phyloP scores from a whole-genome alignment of 2,329 filamentous ascomycete species.

The Sporothrix luriei region DNA sequence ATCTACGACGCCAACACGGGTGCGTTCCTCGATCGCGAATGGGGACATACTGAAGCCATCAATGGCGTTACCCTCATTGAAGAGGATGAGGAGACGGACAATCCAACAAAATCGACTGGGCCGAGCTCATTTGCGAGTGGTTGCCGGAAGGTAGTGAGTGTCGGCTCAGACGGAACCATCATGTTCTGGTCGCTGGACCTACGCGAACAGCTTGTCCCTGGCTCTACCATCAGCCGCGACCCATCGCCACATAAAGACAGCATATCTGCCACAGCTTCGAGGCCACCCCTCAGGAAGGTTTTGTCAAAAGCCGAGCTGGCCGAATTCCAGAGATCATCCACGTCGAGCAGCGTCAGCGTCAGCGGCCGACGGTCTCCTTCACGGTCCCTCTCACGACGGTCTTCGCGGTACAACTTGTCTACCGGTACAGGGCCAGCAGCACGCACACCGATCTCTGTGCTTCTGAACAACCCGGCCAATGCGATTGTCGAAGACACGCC shows the following conservation, averaged over 20 bases:
- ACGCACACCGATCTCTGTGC: slow-evolving; percentile 47
- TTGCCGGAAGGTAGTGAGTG: slow-evolving; percentile 66
- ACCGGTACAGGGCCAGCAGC: slow-evolving; percentile 37
- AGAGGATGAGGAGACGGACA: slow-evolving; percentile 49
- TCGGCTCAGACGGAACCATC: slow-evolving; percentile 77
- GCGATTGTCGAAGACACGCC: slow-evolving; percentile 52
- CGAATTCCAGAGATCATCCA: slow-evolving; percentile 66
- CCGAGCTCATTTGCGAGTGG: slow-evolving; percentile 37
- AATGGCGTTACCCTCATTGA: slow-evolving; percentile 78
- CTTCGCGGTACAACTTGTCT: slow-evolving; percentile 55
- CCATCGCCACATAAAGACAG: slow-evolving; percentile 55
- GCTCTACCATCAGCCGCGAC: slow-evolving; percentile 33
- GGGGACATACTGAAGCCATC: slow-evolving; percentile 92
- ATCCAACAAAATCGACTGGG: not conserved
- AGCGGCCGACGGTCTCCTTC: slow-evolving; percentile 58
- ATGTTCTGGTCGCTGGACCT: slow-evolving; percentile 73
- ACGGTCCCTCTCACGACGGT: slow-evolving; percentile 56
- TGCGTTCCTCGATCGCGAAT: slow-evolving; percentile 79
- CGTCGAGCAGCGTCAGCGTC: slow-evolving; percentile 33
- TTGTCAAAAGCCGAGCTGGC: slow-evolving; percentile 85
- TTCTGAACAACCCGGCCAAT: slow-evolving; percentile 49
- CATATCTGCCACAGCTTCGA: slow-evolving; percentile 53
- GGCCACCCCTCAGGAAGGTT: slow-evolving; percentile 79
- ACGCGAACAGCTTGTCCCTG: slow-evolving; percentile 48
- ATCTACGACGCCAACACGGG: slow-evolving; percentile 82